Conservation (phyloP, 1,284 basidiomycete genomes). For the Microbotryum lychnidis-dioicae region DNA sequence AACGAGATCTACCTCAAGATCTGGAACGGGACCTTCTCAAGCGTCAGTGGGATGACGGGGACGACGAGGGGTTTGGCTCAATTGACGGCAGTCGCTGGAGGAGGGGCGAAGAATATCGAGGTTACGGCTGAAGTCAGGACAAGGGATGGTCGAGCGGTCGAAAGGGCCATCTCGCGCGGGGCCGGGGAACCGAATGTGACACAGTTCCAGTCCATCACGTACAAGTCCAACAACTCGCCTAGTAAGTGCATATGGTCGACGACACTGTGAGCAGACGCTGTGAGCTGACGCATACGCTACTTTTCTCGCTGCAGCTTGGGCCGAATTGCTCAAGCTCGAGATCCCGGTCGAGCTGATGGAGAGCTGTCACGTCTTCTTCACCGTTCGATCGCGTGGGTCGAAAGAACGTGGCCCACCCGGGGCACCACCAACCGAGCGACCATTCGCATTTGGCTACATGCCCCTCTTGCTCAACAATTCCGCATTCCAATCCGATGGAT, state of each 20-base stretch:
- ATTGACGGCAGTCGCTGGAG: constrained; percentile 9
- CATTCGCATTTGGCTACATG: constrained; percentile 87
- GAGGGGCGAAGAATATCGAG: constrained; percentile 58
- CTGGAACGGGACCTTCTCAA: constrained; percentile 71
- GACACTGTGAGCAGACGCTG: background rate
- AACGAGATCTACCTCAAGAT: constrained; percentile 91
- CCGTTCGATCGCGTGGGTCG: constrained; percentile 70
- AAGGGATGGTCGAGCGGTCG: constrained; percentile 61
- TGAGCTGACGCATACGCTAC: background rate
- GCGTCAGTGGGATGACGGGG: background rate
- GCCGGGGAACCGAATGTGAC: constrained; percentile 72
- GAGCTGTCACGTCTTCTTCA: constrained; percentile 87
- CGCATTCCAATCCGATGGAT: constrained; percentile 75
- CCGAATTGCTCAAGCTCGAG: constrained; percentile 81
- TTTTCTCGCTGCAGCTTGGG: constrained; percentile 60
- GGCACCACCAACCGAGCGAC: constrained; percentile 48
- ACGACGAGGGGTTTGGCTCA: constrained; percentile 17
- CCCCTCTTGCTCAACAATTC: constrained; percentile 72
- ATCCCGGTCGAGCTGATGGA: constrained; percentile 62
- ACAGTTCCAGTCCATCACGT: constrained; percentile 82
- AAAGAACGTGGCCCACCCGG: constrained; percentile 31
- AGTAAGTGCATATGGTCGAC: constrained; percentile 16
- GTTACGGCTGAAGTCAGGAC: constrained; percentile 83
- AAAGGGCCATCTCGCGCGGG: constrained; percentile 70
- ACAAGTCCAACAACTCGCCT: constrained; percentile 44